Conservation (phyloP, 1,139 yeast genomes). For the Blastobotrys arbuscula region DNA sequence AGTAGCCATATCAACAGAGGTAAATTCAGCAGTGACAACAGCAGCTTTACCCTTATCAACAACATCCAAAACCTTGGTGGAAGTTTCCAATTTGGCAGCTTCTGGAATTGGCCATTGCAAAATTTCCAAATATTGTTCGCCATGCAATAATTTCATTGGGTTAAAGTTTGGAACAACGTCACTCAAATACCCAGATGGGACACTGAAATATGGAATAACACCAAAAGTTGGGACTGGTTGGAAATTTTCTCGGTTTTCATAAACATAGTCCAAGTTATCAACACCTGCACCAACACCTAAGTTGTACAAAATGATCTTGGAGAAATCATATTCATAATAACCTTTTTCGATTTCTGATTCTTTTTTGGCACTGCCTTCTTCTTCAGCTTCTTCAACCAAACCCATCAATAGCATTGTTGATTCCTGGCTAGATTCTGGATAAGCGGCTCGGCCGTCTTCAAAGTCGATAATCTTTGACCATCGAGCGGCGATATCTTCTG, state of each 20-base stretch:
- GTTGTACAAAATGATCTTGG: constrained; percentile 79
- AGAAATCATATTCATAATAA: constrained; percentile 52
- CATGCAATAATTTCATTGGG: constrained; percentile 81
- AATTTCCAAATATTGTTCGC: constrained; percentile 87
- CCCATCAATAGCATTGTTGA: constrained; percentile 48
- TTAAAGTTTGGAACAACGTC: constrained; percentile 73
- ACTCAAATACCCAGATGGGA: constrained; percentile 43
- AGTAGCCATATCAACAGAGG: constrained; percentile 62
- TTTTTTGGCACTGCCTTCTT: constrained; percentile 24
- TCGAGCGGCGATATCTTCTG: constrained; percentile 67
- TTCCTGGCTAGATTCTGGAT: constrained; percentile 66
- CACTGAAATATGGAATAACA: constrained; percentile 67
- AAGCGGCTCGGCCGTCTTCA: constrained; percentile 46
- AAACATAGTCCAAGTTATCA: constrained; percentile 69
- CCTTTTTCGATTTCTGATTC: constrained; percentile 46
- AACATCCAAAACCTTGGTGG: constrained; percentile 62
- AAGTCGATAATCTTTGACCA: constrained; percentile 67
- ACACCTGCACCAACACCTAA: constrained; percentile 84
- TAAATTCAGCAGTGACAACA: constrained; percentile 68
- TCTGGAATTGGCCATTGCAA: constrained; percentile 78
- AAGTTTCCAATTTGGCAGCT: constrained; percentile 50
- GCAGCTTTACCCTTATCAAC: constrained; percentile 89
- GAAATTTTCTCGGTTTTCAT: constrained; percentile 73
- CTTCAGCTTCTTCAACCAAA: constrained; percentile 35
- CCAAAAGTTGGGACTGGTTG: constrained; percentile 92